A percentile compares a stretch with the other conserved stretches of the same genome.
Evolutionary conservation across 2,329 filamentous ascomycete species (phyloP).

Genomic region (Neopestalotiopsis sp.): DNA sequence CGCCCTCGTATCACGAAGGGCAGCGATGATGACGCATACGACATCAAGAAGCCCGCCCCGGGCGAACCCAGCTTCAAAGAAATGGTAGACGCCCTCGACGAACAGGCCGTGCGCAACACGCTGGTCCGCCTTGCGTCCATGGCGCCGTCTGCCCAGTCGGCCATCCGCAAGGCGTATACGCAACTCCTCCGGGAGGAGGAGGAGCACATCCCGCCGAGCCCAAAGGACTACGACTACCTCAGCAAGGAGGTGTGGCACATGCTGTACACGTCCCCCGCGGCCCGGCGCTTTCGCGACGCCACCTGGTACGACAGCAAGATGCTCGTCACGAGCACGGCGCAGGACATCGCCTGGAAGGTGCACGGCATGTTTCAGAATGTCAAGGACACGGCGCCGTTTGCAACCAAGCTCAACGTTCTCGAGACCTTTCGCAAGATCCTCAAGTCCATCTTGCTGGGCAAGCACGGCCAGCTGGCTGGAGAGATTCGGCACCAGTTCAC

Average conservation of each 20-base stretch:
- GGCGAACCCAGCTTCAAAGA: neutral
- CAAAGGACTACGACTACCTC: neutral
- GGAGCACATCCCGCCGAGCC: neutral
- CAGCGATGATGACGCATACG: neutral
- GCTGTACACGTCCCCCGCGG: neutral
- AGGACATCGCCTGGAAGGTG: neutral
- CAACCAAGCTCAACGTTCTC: slow-evolving; percentile 20
- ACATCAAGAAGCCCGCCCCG: neutral
- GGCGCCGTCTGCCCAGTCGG: slow-evolving; percentile 4
- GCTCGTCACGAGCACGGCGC: neutral
- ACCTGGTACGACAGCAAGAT: too few species aligned
- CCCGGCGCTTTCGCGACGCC: neutral
- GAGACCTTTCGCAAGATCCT: slow-evolving; percentile 23
- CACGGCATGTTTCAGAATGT: neutral
- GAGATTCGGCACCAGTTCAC: neutral
- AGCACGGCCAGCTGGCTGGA: slow-evolving; percentile 11
- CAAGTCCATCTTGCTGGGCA: slow-evolving; percentile 17
- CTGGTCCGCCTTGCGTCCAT: slow-evolving; percentile 10
- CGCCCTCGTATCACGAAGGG: neutral
- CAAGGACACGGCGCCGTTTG: neutral
- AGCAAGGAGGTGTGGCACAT: slow-evolving; percentile 16
- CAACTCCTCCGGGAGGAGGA: neutral
- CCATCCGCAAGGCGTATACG: slow-evolving; percentile 6
- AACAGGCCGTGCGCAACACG: neutral
- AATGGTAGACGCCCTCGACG: slow-evolving; percentile 4